Evolutionary conservation across 768 basidiomycete species (phyloP), one percentile per base, ranked within the genome.

Genomic region (Termitomyces sp.): DNA sequence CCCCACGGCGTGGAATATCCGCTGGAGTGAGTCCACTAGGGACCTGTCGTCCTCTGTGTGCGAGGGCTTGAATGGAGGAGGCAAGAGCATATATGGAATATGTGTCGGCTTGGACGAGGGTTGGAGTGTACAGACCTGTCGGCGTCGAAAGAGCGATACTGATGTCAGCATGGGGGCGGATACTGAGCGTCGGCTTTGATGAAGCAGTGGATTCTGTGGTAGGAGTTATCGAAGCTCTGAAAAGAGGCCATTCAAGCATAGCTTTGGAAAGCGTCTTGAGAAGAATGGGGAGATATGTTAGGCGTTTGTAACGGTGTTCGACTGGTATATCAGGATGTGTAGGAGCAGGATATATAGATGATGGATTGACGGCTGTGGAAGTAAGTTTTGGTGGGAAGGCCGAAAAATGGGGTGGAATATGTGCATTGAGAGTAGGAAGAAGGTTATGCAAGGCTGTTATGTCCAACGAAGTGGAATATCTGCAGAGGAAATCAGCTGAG

Each of bases 211-310:
- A 26, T 17, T 56, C 55, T 4, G 66, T 42, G 22, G 63, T 37
- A 0, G 78, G 77, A 0, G 85, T 82, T 63, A 93, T 84, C 32
- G 87, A 86, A 19, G 88, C 78, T 15, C 88, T 80, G 75, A 95
- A 82, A 46, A 94, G 71, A 0, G 93, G 90, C 90, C 92, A 91
- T 65, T 90, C 84, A 57, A 78, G 71, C 88, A 94, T 90, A 3
- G 90, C 78, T 62, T 77, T 82, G 0, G 87, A 81, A 49, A 95
- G 85, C 0, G 87, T 85, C 67, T 95, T 95, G 62, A 93, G 72
- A 8, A 95, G 79, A 64, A 93, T 74, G 10, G 92, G 93, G 32
- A 95, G 84, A 68, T 88, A 89, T 0, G 91, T 93, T 30, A 95
- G 69, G 35, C 80, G 81, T 28, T 79, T 72, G 70, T 81, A 91